These are phyloP conservation scores for Salix dunnii DNA, from an alignment of 345 rosid genomes.

Conservation along the genomic window DNA sequence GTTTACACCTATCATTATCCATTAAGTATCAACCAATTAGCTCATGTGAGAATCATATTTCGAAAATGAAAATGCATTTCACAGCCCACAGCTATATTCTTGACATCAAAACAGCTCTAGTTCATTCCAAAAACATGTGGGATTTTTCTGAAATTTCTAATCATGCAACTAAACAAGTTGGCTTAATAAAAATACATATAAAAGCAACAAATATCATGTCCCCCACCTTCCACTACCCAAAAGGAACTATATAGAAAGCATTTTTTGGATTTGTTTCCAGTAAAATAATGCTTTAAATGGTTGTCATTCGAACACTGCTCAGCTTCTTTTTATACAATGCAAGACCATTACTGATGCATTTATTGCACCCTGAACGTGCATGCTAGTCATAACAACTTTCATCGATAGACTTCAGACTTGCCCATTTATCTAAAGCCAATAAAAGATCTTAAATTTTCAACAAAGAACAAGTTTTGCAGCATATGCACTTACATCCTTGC, in stretches of 20 bases:
- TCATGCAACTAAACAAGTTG: neutral
- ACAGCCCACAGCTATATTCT: neutral
- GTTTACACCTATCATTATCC: neutral
- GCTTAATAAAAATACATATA: neutral
- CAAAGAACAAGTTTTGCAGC: neutral
- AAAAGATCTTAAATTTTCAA: neutral
- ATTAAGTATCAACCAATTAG: neutral
- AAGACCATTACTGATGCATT: neutral
- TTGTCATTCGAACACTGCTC: neutral
- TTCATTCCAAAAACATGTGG: neutral
- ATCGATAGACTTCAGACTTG: neutral
- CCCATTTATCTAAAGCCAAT: neutral
- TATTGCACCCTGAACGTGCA: neutral
- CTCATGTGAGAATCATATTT: neutral
- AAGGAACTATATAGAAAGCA: neutral
- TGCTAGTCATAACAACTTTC: neutral
- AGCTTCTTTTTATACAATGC: neutral
- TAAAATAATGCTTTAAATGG: neutral
- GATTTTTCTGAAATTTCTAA: neutral
- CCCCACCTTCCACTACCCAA: neutral
- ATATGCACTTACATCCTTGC: slow-evolving; percentile 49
- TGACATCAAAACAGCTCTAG: neutral
- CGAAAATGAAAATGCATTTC: neutral
- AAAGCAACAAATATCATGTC: neutral
- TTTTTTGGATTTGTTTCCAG: neutral